Conservation (phyloP, 805 yeast species). For the Kuraishia floccosa region DNA sequence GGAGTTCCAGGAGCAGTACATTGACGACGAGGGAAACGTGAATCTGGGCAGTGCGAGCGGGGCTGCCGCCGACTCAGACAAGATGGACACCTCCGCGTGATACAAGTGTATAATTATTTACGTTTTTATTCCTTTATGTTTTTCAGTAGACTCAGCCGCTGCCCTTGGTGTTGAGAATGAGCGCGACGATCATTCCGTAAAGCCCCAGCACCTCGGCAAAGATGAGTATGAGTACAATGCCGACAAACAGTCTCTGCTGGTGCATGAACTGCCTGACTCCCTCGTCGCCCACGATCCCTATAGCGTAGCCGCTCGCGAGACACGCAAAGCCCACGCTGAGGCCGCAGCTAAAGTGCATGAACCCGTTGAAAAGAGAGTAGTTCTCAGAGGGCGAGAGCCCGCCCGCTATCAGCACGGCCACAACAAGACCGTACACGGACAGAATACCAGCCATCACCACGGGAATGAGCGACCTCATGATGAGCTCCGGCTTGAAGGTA, state of each 20-base stretch:
- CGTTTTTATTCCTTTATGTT: background rate
- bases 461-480: conserved; percentile 92
- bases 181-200: conserved; percentile 90
- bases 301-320: conserved; percentile 93
- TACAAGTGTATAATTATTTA: background rate
- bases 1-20: conserved; percentile 46
- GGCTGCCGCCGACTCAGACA: conserved; percentile 11
- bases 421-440: conserved; percentile 95
- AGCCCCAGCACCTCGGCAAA: conserved; percentile 93
- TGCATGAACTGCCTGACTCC: conserved; percentile 98
- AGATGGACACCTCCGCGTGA: conserved; percentile 24
- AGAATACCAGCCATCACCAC: conserved; percentile 98
- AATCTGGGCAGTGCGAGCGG: conserved; percentile 20
- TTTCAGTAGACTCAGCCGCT: conserved; percentile 30
- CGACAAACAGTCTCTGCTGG: conserved; percentile 94
- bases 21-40: conserved; percentile 72
- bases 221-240: conserved; percentile 89
- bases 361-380: conserved; percentile 89
- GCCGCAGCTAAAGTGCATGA: conserved; percentile 96
- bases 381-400: conserved; percentile 68
- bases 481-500: conserved; percentile 92
- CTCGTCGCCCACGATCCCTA: conserved; percentile 98
- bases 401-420: conserved; percentile 90
- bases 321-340: conserved; percentile 94
- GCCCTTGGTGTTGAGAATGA: conserved; percentile 85